Evolutionary conservation across 202 grass and related monocot genomes (phyloP).

Genomic region (Schoenoplectus tabernaemontani): DNA sequence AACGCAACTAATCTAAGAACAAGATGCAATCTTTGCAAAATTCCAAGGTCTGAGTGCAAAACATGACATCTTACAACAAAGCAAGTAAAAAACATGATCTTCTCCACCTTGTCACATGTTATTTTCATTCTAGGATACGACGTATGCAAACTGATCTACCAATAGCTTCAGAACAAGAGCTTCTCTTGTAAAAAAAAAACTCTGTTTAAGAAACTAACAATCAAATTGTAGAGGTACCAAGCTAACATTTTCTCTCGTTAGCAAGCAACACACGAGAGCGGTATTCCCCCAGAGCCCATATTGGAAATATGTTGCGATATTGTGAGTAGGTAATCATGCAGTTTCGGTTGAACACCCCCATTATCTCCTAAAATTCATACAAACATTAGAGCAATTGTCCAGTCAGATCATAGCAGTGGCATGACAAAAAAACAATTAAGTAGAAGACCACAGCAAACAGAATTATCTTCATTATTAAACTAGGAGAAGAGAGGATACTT

Average conservation of each 20-base stretch:
- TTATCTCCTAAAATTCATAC: constrained; percentile 57
- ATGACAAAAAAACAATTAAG: neutral
- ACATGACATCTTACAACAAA: neutral
- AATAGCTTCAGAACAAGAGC: neutral
- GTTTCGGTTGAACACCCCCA: constrained; percentile 84
- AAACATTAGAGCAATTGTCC: neutral
- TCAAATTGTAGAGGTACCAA: neutral
- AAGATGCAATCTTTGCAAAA: neutral
- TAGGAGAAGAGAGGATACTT: constrained; percentile 38
- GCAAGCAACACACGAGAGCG: constrained; percentile 34
- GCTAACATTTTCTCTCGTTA: constrained; percentile 7
- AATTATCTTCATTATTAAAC: neutral
- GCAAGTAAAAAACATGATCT: neutral
- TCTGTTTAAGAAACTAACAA: neutral
- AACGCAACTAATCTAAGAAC: neutral
- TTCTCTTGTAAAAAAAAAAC: neutral
- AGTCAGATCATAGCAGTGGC: neutral
- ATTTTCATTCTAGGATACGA: neutral
- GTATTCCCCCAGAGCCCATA: constrained; percentile 90
- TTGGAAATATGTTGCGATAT: constrained; percentile 78
- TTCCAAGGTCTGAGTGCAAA: neutral
- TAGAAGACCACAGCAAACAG: neutral
- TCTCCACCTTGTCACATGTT: neutral
- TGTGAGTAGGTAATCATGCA: constrained; percentile 87
- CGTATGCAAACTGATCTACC: neutral